phyloP scores from a whole-genome alignment of 768 basidiomycete species.

The Gloeostereum incarnatum region DNA sequence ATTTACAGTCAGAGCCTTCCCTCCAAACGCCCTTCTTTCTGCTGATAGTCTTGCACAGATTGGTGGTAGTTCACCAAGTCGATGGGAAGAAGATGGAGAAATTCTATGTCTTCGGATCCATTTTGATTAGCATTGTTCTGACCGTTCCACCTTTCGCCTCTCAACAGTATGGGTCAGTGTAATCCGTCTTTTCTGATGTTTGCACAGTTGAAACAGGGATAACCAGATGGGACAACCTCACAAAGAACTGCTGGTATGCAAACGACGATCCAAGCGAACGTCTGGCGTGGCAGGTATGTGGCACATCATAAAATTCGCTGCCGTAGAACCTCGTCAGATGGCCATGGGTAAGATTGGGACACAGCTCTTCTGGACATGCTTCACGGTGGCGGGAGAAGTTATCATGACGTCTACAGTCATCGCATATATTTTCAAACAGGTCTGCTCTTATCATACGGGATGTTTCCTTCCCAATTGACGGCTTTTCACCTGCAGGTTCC shows the following conservation, averaged over 20 bases:
- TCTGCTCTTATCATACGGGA: no score
- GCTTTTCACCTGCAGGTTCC: no score
- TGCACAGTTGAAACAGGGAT: no score
- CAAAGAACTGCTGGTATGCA: slow-evolving; percentile 13
- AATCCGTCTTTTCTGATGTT: neutral
- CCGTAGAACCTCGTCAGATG: no score
- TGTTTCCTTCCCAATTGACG: no score
- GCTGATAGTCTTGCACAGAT: no score
- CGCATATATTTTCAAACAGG: no score
- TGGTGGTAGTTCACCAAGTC: slow-evolving; percentile 11
- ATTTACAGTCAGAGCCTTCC: slow-evolving; percentile 14
- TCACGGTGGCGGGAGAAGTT: slow-evolving; percentile 10
- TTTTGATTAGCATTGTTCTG: slow-evolving; percentile 7
- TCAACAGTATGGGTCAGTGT: slow-evolving; percentile 12
- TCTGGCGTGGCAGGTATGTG: slow-evolving; percentile 12
- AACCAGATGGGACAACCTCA: slow-evolving; percentile 15
- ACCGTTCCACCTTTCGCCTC: slow-evolving; percentile 13
- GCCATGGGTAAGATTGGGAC: no score
- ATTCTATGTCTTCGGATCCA: slow-evolving; percentile 10
- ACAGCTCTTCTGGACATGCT: slow-evolving; percentile 11
- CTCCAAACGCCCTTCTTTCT: no score
- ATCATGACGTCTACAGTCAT: slow-evolving; percentile 4
- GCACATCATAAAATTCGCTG: no score
- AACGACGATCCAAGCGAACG: slow-evolving; percentile 10
- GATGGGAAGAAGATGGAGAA: slow-evolving; percentile 12